Evolutionary conservation across 1,139 yeast genomes (phyloP).

Genomic region (Pichia sp.): DNA sequence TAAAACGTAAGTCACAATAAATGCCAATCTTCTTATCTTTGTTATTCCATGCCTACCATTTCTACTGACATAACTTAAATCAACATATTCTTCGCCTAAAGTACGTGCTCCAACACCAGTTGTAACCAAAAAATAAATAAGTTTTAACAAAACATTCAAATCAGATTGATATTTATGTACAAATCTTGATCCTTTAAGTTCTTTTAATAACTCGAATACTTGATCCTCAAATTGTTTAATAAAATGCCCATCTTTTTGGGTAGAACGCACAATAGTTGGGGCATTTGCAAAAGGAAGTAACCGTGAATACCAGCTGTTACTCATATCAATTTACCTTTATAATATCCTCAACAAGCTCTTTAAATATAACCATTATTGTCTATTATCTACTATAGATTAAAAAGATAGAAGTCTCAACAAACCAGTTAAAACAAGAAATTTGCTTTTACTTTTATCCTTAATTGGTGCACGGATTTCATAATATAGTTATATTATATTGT

Average conservation of each 20-base stretch:
- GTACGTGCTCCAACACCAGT: conserved; percentile 82
- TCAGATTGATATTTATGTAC: conserved; percentile 60
- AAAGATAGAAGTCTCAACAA: too few relatives aligned
- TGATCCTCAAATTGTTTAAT: conserved; percentile 51
- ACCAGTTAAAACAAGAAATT: too few relatives aligned
- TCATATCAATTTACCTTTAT: background rate
- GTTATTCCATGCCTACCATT: conserved; percentile 35
- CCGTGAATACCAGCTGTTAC: conserved; percentile 4
- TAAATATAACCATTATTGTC: too few relatives aligned
- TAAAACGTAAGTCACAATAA: conserved; percentile 48
- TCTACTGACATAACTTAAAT: conserved; percentile 57
- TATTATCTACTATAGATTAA: too few relatives aligned
- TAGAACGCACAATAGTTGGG: conserved; percentile 55
- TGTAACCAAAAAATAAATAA: conserved; percentile 54
- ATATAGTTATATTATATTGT: too few relatives aligned
- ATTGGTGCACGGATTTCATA: too few relatives aligned
- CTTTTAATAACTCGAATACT: conserved; percentile 50
- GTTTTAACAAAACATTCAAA: conserved; percentile 46
- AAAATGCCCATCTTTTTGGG: conserved; percentile 79
- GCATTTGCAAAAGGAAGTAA: conserved; percentile 29
- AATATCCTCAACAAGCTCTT: too few relatives aligned
- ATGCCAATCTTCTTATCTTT: conserved; percentile 41
- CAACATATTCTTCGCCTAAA: conserved; percentile 91
- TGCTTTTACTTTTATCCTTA: too few relatives aligned
- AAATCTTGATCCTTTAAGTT: conserved; percentile 61